Percentiles rank a stretch among this genome's conserved stretches.
phyloP scores from a whole-genome alignment of 148 eudicot genomes.

The Rhododendron griersonianum region DNA sequence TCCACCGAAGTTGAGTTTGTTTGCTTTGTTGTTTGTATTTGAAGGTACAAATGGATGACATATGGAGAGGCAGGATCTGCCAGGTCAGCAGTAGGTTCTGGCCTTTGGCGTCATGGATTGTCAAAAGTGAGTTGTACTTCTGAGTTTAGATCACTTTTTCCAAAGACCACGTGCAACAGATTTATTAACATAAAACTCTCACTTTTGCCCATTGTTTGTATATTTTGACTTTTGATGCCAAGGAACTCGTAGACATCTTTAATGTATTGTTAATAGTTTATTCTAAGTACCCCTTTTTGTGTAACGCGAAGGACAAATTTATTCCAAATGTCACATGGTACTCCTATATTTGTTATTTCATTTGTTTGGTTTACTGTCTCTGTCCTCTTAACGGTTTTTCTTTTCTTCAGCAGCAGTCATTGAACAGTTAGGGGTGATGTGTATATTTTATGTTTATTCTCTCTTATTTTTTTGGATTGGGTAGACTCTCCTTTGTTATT shows the following conservation, averaged over 20 bases:
- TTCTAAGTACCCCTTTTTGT: neutral
- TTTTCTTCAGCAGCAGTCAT: neutral
- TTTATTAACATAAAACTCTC: neutral
- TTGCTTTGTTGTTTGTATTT: slow-evolving; percentile 6
- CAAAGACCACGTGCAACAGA: neutral
- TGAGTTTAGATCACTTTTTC: neutral
- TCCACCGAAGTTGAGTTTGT: neutral
- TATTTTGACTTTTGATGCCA: neutral
- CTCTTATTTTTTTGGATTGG: neutral
- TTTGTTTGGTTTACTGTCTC: neutral
- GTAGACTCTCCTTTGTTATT: neutral
- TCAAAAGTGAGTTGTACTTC: slow-evolving; percentile 44
- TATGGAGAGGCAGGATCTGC: slow-evolving; percentile 87
- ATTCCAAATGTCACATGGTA: neutral
- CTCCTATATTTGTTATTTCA: neutral
- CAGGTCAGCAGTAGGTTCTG: slow-evolving; percentile 79
- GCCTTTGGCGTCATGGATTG: slow-evolving; percentile 57
- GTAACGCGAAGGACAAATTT: neutral
- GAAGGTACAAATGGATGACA: slow-evolving; percentile 91
- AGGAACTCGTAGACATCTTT: neutral
- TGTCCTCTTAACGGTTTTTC: neutral
- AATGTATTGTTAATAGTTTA: neutral
- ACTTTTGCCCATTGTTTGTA: neutral
- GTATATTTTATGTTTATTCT: neutral
- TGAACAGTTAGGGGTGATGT: neutral